Base-by-base conservation (phyloP, 371 early-diverging fungal genomes). In the Nematocida parisii region DNA sequence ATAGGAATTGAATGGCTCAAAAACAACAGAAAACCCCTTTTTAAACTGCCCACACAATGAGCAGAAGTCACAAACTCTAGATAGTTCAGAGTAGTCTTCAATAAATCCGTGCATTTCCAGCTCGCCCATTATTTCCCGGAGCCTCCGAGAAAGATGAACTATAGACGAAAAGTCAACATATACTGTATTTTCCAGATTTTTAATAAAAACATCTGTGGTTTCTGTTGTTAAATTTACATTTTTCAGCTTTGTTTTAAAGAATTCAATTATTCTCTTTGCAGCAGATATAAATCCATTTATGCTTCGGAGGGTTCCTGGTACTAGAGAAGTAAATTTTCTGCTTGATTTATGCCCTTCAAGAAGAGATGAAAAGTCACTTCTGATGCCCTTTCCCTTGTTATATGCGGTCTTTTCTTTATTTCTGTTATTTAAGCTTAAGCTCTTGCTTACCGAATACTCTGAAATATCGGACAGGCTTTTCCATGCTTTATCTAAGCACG, bases 231-330 rank as follows among this genome's bases (percentile, higher is more conserved):
- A 94, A 84, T 97, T 95, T 89, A 93, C 90, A 6, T 94, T 93
- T 67, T 96, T 91, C 88, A 99, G 88, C 73, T 96, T 91, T 3
- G 97, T 96, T 90, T 97, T 97, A 57, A 97, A 90, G 84, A 97
- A 99, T 87, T 99, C 99, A 74, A 96, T 90, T 82, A 98, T 93
- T 58, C 99, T 89, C 83, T 94, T 90, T 72, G 97, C 84, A 84
- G 96, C 94, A 0, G 93, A 92, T 5, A 97, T 93, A 89, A 99
- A 97, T 87, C 98, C 98, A 75, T 94, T 94, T 2, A 96, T 94
- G 64, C 92, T 89, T 75, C 99, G 90, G 70, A 99, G 93, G 85
- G 94, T 97, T 15, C 99, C 99, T 1, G 99, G 99, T 1, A 96
- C 91, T 5, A 50, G 20, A 5, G 71, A 33, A 5, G 80, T 77